Evolutionary conservation across 2,329 filamentous ascomycete species (phyloP).

Genomic region (Pleoardoris graminearum): DNA sequence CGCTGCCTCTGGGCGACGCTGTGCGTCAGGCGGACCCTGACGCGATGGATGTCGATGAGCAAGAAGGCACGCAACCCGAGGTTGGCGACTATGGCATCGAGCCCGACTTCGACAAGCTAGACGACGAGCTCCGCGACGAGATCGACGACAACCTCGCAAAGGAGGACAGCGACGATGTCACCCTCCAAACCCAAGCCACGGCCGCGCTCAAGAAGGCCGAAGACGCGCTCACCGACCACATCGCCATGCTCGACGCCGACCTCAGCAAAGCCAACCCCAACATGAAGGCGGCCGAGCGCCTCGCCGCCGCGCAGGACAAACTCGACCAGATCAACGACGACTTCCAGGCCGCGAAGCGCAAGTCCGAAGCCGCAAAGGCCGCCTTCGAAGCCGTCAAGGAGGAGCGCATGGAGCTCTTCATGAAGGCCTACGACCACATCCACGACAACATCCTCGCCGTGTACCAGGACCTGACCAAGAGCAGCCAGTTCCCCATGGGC

Average conservation of each 20-base stretch:
- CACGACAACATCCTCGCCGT: constrained; percentile 91
- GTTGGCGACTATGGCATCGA: constrained; percentile 91
- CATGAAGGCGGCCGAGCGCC: constrained; percentile 89
- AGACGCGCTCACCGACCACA: constrained; percentile 74
- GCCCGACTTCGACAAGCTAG: constrained; percentile 79
- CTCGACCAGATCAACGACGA: constrained; percentile 85
- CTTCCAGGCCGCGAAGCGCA: constrained; percentile 79
- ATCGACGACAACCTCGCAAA: constrained; percentile 54
- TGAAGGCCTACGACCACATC: constrained; percentile 93
- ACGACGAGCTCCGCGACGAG: constrained; percentile 69
- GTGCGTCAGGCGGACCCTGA: constrained; percentile 71
- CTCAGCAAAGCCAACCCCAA: constrained; percentile 96
- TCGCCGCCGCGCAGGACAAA: constrained; percentile 81
- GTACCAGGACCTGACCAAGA: constrained; percentile 93
- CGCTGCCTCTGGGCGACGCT: constrained; percentile 83
- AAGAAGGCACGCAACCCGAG: constrained; percentile 59
- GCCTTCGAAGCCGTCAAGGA: constrained; percentile 81
- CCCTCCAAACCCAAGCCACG: constrained; percentile 22
- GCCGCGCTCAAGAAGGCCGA: constrained; percentile 57
- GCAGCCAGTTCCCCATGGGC: constrained; percentile 88
- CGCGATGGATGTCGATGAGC: constrained; percentile 88
- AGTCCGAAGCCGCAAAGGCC: constrained; percentile 75
- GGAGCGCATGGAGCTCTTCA: constrained; percentile 86
- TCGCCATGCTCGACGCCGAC: constrained; percentile 72
- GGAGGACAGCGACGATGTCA: constrained; percentile 65